phyloP scores from a whole-genome alignment of 441 rosid genomes.

The Corymbia calophylla region DNA sequence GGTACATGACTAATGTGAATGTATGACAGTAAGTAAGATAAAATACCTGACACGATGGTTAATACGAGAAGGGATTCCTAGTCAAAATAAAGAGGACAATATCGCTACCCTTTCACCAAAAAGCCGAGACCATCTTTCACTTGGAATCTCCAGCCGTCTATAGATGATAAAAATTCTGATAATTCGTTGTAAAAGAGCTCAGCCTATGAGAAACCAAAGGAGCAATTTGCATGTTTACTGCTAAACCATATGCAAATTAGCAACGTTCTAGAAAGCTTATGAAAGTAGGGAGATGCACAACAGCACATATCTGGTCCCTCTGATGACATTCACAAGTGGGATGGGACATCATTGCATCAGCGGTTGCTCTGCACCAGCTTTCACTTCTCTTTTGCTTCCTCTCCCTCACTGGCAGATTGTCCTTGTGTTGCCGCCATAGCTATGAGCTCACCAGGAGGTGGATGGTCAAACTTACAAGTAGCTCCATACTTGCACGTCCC shows the following conservation, averaged over 20 bases:
- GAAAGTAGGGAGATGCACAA: background rate
- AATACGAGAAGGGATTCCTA: background rate
- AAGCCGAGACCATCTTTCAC: background rate
- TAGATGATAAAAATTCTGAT: background rate
- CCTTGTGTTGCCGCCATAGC: conserved; percentile 36
- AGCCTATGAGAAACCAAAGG: background rate
- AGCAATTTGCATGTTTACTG: background rate
- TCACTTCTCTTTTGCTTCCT: conserved; percentile 10
- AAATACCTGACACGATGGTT: background rate
- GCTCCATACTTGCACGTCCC: conserved; percentile 84
- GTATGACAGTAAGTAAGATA: background rate
- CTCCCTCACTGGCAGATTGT: conserved; percentile 17
- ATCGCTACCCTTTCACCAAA: background rate
- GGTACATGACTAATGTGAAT: background rate
- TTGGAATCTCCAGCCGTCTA: background rate
- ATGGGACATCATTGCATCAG: background rate
- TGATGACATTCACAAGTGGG: background rate
- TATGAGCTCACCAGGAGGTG: conserved; percentile 90
- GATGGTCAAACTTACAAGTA: conserved; percentile 89
- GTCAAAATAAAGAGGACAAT: background rate
- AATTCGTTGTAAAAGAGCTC: background rate
- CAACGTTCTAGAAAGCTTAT: background rate
- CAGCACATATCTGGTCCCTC: background rate
- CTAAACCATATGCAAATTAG: background rate
- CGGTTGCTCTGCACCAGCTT: background rate